These are phyloP conservation scores for Aspergillus sclerotioniger DNA, from an alignment of 495 filamentous ascomycete species.

Conservation along the genomic window DNA sequence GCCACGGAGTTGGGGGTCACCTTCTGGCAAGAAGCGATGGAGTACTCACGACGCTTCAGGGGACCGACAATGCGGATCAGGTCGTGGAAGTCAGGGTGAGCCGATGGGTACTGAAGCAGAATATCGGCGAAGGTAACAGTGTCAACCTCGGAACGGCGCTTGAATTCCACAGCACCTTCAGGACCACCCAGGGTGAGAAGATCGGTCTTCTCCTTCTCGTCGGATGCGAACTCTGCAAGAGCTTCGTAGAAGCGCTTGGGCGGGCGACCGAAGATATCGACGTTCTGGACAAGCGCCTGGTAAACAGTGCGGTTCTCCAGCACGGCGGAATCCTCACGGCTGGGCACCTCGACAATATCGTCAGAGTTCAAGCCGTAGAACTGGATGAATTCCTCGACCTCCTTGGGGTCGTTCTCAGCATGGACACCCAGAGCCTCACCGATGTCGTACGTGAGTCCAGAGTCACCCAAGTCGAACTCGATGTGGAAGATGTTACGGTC, in stretches of 20 bases:
- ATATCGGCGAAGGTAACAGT: constrained; percentile 91
- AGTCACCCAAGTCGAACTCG: constrained; percentile 90
- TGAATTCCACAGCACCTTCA: constrained; percentile 91
- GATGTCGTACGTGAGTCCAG: constrained; percentile 91
- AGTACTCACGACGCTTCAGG: constrained; percentile 96
- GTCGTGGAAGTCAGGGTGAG: constrained; percentile 86
- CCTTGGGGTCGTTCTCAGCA: constrained; percentile 78
- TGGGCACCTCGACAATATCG: constrained; percentile 85
- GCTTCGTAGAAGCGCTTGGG: constrained; percentile 97
- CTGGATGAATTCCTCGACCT: constrained; percentile 81
- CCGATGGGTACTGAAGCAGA: constrained; percentile 81
- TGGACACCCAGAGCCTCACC: constrained; percentile 98
- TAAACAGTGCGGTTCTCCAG: constrained; percentile 90
- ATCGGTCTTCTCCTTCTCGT: constrained; percentile 77
- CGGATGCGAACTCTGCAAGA: constrained; percentile 79
- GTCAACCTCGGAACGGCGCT: constrained; percentile 89
- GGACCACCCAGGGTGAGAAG: constrained; percentile 74
- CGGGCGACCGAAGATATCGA: constrained; percentile 95
- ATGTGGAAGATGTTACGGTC: constrained; percentile 99
- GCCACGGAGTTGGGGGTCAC: constrained; percentile 82
- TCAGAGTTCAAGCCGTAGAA: constrained; percentile 82
- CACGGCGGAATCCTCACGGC: constrained; percentile 72
- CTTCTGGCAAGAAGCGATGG: constrained; percentile 92
- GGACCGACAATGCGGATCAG: constrained; percentile 85
- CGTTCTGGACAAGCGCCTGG: constrained; percentile 87